phyloP scores from a whole-genome alignment of 1,139 yeast genomes.

The Hyphopichia khmerensis region DNA sequence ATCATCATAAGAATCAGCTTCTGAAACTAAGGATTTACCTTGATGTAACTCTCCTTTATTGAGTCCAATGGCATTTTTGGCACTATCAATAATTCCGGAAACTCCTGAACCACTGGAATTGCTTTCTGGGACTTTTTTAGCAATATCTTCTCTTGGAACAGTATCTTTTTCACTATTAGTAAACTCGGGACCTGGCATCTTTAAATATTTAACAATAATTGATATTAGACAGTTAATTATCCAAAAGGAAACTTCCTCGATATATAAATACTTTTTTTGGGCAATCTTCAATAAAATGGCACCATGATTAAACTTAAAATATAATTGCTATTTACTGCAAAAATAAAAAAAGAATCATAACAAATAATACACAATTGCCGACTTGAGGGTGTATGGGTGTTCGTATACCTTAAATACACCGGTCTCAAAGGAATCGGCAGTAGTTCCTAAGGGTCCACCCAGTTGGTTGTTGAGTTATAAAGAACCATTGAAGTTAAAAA shows the following conservation, averaged over 20 bases:
- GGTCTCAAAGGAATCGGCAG: too few species aligned
- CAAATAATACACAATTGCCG: too few species aligned
- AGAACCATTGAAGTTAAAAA: too few species aligned
- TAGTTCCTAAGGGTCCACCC: too few species aligned
- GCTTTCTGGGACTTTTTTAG: not conserved
- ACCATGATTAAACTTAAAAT: not conserved
- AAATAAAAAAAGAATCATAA: not conserved
- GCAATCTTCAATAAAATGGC: too few species aligned
- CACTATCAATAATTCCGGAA: not conserved
- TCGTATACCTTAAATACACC: too few species aligned
- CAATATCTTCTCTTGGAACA: constrained; percentile 1
- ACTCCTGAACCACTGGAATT: not conserved
- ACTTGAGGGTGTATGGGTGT: too few species aligned
- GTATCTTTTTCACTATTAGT: not conserved
- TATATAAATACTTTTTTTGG: too few species aligned
- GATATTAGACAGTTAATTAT: too few species aligned
- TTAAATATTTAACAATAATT: not conserved
- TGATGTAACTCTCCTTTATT: not conserved
- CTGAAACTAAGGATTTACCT: not conserved
- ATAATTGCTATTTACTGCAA: not conserved
- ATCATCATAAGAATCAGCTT: not conserved
- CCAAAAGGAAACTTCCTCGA: too few species aligned
- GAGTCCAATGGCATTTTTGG: not conserved
- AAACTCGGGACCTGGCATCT: not conserved
- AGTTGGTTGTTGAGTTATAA: too few species aligned